Evolutionary conservation across 805 yeast species (phyloP), one percentile per base, ranked within the genome.

Genomic region (Teunomyces gatunensis): DNA sequence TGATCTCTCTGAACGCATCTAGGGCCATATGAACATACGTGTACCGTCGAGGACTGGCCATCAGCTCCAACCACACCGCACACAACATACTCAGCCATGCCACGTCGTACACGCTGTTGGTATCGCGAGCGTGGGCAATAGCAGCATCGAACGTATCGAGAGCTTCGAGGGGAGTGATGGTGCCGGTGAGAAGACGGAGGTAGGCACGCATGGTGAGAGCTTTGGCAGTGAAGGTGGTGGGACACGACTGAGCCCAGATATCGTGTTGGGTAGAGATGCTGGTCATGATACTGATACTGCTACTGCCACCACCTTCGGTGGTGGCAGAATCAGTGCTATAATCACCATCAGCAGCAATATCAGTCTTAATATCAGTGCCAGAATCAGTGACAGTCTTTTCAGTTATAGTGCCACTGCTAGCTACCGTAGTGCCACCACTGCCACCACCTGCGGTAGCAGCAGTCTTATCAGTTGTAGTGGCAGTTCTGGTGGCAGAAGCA

Each of bases 131-230:
- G 3, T 49, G 44, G n/a, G 68, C 72, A n/a, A 77, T 64, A 0
- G 81, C 75, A 20, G 64, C 70, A 45, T 76, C 79, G 53, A 71
- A 79, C 13, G 60, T 50, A 48, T 78, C 82, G 6, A 79, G 54
- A 3, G 70, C 61, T 18, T 64, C 71, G 17, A 79, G 53, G 15
- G 68, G 67, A 4, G 71, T 55, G 1, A 29, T 20, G 0, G 29
- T 32, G 2, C 48, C 49, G 4, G 55, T 54, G 2, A 57, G 54
- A 6, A 59, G 27, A 17, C 17, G 32, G 20, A 17, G 13, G 23
- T 59, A 53, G 1, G 79, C 79, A 32, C 63, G 56, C 13, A 76
- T 51, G 5, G 69, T 48, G 34, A 65, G 45, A 43, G 58, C 58
- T 53, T 73, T 75, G n/a, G 74, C 54, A 6, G 61, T 60, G 54